phyloP scores from a whole-genome alignment of 1,139 yeast species.

The Yamadazyma dendronema region DNA sequence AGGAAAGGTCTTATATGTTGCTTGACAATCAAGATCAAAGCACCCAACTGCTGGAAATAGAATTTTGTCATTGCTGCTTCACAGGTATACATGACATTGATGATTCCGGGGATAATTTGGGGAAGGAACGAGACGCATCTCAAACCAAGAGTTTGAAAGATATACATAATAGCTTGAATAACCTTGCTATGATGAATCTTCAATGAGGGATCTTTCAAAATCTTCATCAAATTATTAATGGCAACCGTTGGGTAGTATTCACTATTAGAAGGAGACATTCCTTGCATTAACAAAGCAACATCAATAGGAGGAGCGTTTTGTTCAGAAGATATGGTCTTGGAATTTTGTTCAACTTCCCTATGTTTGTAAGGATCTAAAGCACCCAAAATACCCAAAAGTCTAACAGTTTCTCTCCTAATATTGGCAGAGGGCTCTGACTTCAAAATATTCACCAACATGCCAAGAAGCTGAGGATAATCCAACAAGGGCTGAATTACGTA shows the following conservation, averaged over 20 bases:
- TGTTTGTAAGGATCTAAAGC: conserved; percentile 96
- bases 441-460: conserved; percentile 75
- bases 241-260: conserved; percentile 97
- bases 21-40: conserved; percentile 76
- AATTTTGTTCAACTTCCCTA: conserved; percentile 81
- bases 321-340: conserved; percentile 62
- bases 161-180: conserved; percentile 73
- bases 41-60: conserved; percentile 85
- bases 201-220: conserved; percentile 80
- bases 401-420: conserved; percentile 82
- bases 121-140: conserved; percentile 85
- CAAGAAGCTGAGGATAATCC: conserved; percentile 86
- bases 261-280: conserved; percentile 90
- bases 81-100: conserved; percentile 81
- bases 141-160: conserved; percentile 83
- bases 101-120: conserved; percentile 84
- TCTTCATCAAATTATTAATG: conserved; percentile 76
- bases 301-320: conserved; percentile 90
- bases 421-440: conserved; percentile 74
- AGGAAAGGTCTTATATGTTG: conserved; percentile 87
- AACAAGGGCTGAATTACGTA: conserved; percentile 91
- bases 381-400: conserved; percentile 87
- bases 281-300: conserved; percentile 85
- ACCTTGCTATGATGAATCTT: conserved; percentile 87
- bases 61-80: conserved; percentile 82